A percentile compares a stretch with the other conserved stretches of the same genome.
Evolutionary conservation across 2,329 filamentous ascomycete genomes (phyloP).

Genomic region (Dryadomyces quercus-mongolicae): DNA sequence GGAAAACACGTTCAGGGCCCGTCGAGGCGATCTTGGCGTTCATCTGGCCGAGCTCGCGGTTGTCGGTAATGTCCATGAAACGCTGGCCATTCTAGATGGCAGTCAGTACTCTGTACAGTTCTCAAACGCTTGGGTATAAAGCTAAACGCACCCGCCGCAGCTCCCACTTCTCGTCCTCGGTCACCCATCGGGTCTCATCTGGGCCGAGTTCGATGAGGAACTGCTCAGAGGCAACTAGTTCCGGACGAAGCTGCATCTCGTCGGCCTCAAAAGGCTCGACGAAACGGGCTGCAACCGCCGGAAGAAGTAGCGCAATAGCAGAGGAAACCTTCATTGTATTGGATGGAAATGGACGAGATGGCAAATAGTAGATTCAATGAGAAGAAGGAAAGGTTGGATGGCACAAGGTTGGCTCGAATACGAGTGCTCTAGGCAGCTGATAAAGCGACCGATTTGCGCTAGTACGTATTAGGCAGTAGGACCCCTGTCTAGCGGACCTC

Average conservation of each 20-base stretch:
- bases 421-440: not conserved
- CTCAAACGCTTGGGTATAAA: not conserved
- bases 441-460: not conserved
- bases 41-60: constrained; percentile 45
- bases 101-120: not conserved
- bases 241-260: constrained; percentile 34
- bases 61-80: constrained; percentile 91
- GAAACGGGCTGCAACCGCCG: constrained; percentile 43
- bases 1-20: constrained; percentile 47
- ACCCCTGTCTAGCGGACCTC: not conserved
- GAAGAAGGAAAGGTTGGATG: not conserved
- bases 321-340: constrained; percentile 38
- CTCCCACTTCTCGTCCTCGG: constrained; percentile 91
- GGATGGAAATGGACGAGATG: not conserved
- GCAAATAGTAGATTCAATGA: not conserved
- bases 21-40: constrained; percentile 40
- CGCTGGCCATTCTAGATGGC: constrained; percentile 58
- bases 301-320: constrained; percentile 41
- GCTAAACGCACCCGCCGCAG: constrained; percentile 55
- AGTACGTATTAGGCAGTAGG: not conserved
- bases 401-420: not conserved
- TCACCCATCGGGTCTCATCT: constrained; percentile 74
- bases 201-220: constrained; percentile 79
- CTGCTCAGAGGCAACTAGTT: constrained; percentile 30
- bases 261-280: constrained; percentile 38